A percentile compares a stretch with the other conserved stretches of the same genome.
phyloP scores from a whole-genome alignment of 2,329 filamentous ascomycete genomes.

The Alternaria sp. region DNA sequence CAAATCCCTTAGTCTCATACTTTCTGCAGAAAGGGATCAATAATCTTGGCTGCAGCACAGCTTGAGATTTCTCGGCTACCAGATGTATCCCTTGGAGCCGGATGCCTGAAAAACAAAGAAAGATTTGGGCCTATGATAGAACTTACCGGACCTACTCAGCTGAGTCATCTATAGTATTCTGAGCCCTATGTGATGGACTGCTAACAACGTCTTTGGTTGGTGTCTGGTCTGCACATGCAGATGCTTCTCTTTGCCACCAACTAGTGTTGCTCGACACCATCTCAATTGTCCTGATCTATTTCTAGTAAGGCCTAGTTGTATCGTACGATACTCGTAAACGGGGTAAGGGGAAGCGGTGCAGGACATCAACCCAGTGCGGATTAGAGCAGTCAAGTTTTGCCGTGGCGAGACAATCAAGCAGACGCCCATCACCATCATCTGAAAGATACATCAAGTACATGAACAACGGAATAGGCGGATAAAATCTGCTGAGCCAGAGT shows the following conservation, averaged over 20 bases:
- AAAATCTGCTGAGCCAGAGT: background rate
- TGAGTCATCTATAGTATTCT: background rate
- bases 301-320: background rate
- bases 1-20: background rate
- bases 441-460: background rate
- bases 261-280: background rate
- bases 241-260: background rate
- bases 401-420: background rate
- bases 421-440: background rate
- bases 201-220: background rate
- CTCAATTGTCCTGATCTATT: background rate
- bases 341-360: background rate
- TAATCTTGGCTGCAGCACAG: background rate
- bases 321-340: background rate
- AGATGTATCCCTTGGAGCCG: background rate
- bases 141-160: background rate
- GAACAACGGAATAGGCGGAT: background rate
- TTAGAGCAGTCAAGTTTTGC: background rate
- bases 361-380: background rate
- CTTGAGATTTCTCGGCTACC: background rate
- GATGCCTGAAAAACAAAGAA: background rate
- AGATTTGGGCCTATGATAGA: background rate
- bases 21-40: background rate
- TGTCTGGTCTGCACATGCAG: background rate
- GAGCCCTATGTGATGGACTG: background rate